Base-by-base conservation (phyloP, 352 stramenopile species). In the Elongisporangium senticosum region DNA sequence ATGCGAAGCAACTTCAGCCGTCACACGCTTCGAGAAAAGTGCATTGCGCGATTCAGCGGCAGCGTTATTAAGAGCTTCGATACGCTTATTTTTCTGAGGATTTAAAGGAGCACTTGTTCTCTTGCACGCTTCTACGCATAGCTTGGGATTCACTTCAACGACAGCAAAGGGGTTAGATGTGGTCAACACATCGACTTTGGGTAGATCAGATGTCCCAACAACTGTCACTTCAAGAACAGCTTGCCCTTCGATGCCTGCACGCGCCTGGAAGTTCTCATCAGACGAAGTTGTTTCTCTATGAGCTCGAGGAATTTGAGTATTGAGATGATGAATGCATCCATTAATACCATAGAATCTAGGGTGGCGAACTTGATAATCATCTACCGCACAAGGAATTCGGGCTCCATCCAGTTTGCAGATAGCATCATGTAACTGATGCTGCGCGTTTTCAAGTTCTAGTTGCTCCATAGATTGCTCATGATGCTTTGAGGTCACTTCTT, bases 341-440 rank as follows among this genome's bases (percentile, higher is more conserved):
- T 91, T 91, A 48, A 91, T 78, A 6, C 82, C 82, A 55, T 91
- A 91, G 56, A 91, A 91, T n/a, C 78, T 70, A 2, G 82, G 82
- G 11, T 89, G 69, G 3, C 71, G 74, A 2, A 72, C 23, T 49
- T 79, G 78, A 51, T 91, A 91, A 40, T 89, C 79, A 26, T 76
- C 59, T 8, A 82, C 77, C 1, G 75, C 77, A 28, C 82, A 91
- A 1, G 82, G 65, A 28, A 91, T 87, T 3, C 79, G 67, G 0
- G 82, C 82, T 3, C 82, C 82, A 43, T 91, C 82, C n/a, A 91
- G 58, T 26, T 82, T 83, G 39, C 82, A 87, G 49, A 75, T 75
- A 1, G 82, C 74, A 52, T 89, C 79, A 24, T 89, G 68, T 8
- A 91, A 55, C 22, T 79, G 61, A 40, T 77, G 67, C 60, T 88